Base-by-base conservation (phyloP, 768 basidiomycete species). In the Lactarius hatsudake region DNA sequence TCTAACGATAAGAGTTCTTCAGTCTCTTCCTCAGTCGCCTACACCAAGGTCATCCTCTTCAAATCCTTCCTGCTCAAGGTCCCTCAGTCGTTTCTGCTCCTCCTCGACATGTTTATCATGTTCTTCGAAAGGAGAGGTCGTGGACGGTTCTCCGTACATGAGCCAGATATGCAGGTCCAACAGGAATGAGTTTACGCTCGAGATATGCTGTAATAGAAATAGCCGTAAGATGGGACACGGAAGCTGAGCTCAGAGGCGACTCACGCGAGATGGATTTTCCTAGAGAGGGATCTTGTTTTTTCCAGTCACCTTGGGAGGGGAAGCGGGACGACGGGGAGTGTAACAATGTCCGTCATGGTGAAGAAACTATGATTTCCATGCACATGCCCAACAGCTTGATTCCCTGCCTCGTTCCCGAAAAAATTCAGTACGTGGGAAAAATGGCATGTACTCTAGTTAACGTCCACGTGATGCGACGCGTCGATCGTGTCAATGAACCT, bases 21-120 rank as follows among this genome's bases (percentile, higher is more conserved):
- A 23, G 84, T 77, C 80, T 98, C 96, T 69, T 87, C 82, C 78
- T 98, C 97, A 66, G n/a, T 94, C 91, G 1, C 95, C 96, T 7
- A 98, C 90, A 34, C 94, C 96, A 15, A 94, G 86, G 80, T 96
- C 95, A 73, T 93, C 91, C 68, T 90, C 91, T 7, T 78, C 78
- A 62, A 81, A 81, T 5, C 81, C 86, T 54, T 78, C 77, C 5
- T 74, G 80, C 70, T 83, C 82, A 20, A 86, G 78, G 5, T 81
- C 80, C 62, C 83, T 79, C 40, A 83, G 77, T 42, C 82, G 84
- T 72, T 81, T 80, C 42, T 78, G 80, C 66, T 86, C 82, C 68
- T 84, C 81, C 72, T 82, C 81, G 57, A 85, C 76, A 74, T 84
- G 82, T 72, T 83, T 83, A 79, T 98, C 95, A 71, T 95, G 84